Evolutionary conservation across 2,329 filamentous ascomycete genomes (phyloP).

Genomic region (Sporothrix globosa): DNA sequence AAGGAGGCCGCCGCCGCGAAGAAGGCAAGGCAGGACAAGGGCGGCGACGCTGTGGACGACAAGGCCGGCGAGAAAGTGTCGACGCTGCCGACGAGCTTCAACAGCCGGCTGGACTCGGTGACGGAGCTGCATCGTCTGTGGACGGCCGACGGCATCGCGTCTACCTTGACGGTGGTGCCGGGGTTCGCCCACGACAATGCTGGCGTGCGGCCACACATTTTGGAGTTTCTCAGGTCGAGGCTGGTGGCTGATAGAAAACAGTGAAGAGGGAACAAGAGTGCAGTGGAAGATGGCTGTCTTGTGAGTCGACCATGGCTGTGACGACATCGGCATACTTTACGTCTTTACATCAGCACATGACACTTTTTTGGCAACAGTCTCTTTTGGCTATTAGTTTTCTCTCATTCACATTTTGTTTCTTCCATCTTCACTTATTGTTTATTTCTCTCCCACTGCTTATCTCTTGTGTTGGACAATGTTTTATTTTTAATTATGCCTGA

Average conservation of each 20-base stretch:
- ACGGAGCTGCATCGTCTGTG: neutral
- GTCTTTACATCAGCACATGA: too few species aligned
- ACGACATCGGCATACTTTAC: too few species aligned
- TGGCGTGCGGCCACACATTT: constrained; percentile 8
- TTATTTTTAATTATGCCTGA: too few species aligned
- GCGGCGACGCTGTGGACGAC: neutral
- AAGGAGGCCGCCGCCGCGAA: neutral
- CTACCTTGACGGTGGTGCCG: neutral
- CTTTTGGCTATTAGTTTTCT: too few species aligned
- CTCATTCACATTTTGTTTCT: too few species aligned
- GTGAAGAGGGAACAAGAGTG: neutral
- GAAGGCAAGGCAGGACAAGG: neutral
- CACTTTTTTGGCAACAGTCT: too few species aligned
- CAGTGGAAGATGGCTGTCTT: neutral
- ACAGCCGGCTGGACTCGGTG: neutral
- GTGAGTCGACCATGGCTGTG: too few species aligned
- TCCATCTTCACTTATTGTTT: too few species aligned
- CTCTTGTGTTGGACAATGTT: too few species aligned
- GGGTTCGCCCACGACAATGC: constrained; percentile 8
- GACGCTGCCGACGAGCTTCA: neutral
- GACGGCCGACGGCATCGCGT: constrained; percentile 15
- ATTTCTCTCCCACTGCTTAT: too few species aligned
- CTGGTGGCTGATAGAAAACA: constrained; percentile 3
- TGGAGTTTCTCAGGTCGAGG: constrained; percentile 11
- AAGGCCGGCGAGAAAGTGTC: neutral